Conservation (phyloP, 371 early-diverging fungal genomes). For the Nematocida sp. region DNA sequence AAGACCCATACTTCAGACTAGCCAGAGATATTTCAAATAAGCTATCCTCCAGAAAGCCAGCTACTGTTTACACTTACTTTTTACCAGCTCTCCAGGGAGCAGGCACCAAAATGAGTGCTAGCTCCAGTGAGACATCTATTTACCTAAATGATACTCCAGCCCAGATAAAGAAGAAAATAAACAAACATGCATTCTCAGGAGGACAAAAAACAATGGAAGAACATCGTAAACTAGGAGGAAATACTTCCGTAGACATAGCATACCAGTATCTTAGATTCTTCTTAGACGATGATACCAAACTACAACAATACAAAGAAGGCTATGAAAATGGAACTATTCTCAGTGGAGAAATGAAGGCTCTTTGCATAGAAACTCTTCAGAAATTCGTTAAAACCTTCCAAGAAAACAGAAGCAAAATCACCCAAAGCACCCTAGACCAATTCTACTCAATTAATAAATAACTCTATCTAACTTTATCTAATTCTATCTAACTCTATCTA, state of each 20-base stretch:
- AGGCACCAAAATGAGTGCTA: slow-evolving; percentile 95
- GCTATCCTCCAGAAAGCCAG: slow-evolving; percentile 89
- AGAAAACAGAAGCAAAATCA: slow-evolving; percentile 66
- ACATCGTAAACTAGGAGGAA: slow-evolving; percentile 79
- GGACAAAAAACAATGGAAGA: slow-evolving; percentile 82
- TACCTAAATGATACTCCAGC: slow-evolving; percentile 83
- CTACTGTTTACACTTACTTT: slow-evolving; percentile 84
- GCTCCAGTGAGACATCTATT: slow-evolving; percentile 78
- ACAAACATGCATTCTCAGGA: slow-evolving; percentile 88
- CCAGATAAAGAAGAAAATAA: slow-evolving; percentile 95
- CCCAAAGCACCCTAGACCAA: slow-evolving; percentile 50
- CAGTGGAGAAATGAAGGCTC: slow-evolving; percentile 82
- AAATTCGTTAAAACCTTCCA: slow-evolving; percentile 76
- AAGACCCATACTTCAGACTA: slow-evolving; percentile 98
- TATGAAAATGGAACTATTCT: slow-evolving; percentile 80
- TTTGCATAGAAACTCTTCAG: slow-evolving; percentile 78
- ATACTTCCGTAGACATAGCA: slow-evolving; percentile 88
- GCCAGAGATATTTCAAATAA: slow-evolving; percentile 87
- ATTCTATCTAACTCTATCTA: no score
- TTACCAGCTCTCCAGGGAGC: slow-evolving; percentile 79
- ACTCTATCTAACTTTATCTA: no score
- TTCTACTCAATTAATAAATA: background rate
- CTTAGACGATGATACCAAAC: slow-evolving; percentile 83
- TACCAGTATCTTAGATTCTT: slow-evolving; percentile 93
- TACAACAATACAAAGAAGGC: slow-evolving; percentile 66